A percentile compares a stretch with the other conserved stretches of the same genome.
Evolutionary conservation across 306 rosid genomes (phyloP).

Genomic region (Glycyrrhiza uralensis): DNA sequence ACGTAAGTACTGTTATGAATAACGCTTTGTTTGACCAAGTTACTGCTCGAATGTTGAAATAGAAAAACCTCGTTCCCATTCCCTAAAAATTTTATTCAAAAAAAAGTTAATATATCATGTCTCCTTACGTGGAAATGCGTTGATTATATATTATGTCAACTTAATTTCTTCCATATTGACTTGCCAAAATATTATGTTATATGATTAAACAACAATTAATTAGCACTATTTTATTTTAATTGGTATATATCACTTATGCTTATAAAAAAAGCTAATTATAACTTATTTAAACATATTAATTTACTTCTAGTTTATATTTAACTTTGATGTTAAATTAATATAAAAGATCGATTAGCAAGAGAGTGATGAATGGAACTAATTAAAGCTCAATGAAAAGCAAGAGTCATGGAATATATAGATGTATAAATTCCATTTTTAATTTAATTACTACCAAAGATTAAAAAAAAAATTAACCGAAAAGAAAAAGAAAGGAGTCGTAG

Average conservation of each 20-base stretch:
- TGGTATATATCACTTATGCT: no score
- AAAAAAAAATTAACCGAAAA: no score
- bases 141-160: no score
- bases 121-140: no score
- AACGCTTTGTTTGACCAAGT: background rate
- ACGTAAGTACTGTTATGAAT: background rate
- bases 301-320: background rate
- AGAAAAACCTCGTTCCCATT: background rate
- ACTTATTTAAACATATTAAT: background rate
- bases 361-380: background rate
- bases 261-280: background rate
- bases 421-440: background rate
- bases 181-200: no score
- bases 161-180: no score
- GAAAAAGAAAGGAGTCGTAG: background rate
- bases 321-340: background rate
- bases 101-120: no score
- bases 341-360: background rate
- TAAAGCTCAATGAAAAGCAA: background rate
- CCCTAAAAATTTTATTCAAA: background rate
- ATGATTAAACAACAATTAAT: no score
- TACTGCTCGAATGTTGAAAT: background rate
- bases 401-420: background rate
- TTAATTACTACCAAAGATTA: background rate
- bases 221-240: no score